These are phyloP conservation scores for Chloris gayana DNA, from an alignment of 176 grass and related monocot species.

Conservation along the genomic window DNA sequence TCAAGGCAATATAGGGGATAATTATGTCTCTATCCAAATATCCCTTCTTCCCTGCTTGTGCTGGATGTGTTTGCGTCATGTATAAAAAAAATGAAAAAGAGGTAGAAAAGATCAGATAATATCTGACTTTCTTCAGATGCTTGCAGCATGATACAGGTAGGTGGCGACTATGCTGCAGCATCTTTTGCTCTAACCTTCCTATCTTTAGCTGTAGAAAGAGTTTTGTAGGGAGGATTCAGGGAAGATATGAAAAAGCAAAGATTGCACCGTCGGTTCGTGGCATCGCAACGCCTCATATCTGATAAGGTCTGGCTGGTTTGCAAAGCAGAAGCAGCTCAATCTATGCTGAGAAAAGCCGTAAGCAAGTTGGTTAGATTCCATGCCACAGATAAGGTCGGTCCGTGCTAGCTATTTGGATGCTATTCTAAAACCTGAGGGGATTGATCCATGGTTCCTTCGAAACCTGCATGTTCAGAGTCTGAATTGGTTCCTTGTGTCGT, in stretches of 20 bases:
- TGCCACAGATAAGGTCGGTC: constrained; percentile 37
- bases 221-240: constrained; percentile 22
- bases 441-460: constrained; percentile 36
- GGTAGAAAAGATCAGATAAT: constrained; percentile 30
- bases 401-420: constrained; percentile 36
- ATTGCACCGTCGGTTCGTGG: constrained; percentile 41
- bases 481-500: constrained; percentile 41
- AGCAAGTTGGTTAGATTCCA: constrained; percentile 48
- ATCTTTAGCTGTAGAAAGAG: constrained; percentile 24
- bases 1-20: constrained; percentile 41
- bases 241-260: constrained; percentile 34
- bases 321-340: constrained; percentile 41
- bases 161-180: constrained; percentile 31
- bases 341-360: constrained; percentile 39
- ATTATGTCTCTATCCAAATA: constrained; percentile 48
- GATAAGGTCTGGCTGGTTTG: constrained; percentile 44
- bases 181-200: constrained; percentile 31
- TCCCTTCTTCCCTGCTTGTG: constrained; percentile 21
- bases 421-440: constrained; percentile 51
- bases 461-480: background rate
- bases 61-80: constrained; percentile 41
- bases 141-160: constrained; percentile 41
- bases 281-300: constrained; percentile 40
- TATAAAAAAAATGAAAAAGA: background rate
- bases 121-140: constrained; percentile 47